Base-by-base conservation (phyloP, 1,284 basidiomycete genomes). In the Peniophora sp. region DNA sequence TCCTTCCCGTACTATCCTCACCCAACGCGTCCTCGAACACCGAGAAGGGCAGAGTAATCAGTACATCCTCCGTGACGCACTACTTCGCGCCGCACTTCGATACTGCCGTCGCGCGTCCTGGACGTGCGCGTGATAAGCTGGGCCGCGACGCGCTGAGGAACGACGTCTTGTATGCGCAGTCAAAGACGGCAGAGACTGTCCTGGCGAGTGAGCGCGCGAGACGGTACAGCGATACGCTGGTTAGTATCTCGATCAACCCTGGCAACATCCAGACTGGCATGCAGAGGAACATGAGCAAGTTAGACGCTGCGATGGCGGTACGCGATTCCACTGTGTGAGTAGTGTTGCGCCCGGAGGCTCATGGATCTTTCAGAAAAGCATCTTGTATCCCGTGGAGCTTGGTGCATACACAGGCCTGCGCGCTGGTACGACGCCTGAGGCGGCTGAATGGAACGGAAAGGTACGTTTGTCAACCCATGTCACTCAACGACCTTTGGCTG, bases 401-500 rank as follows among this genome's bases (percentile, higher is more conserved):
- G 79, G 79, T 14, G 73, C 73, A 0, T 62, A 79, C 9, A 83
- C 75, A 0, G 75, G 74, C 48, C 62, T 83, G 1, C 81, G 70
- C 54, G 80, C 72, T 1, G 80, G 71, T 1, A 79, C 75, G 1
- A 58, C 66, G 0, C 62, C 68, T 0, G 71, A 76, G 35, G 75
- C 68, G 6, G 67, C 59, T 1, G 54, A 63, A 0, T 55, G 73
- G 8, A 74, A 74, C 45, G 78, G 77, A 32, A 69, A 75, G 63
- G 76, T 78, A 55, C 20, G 58, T 35, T 32, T 54, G 54, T 27
- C 51, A 17, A 9, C 39, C 39, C 39, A 2, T 22, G 39, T 36
- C n/a, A n/a, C 35, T 11, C 11, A 36, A 36, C 1, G n/a, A n/a
- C 39, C 9, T 41, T 41, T 41, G 39, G n/a, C 39, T 41, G 9